Evolutionary conservation across 352 stramenopile genomes (phyloP), one percentile per base, ranked within the genome.

Genomic region (Phytopythium aichiense): DNA sequence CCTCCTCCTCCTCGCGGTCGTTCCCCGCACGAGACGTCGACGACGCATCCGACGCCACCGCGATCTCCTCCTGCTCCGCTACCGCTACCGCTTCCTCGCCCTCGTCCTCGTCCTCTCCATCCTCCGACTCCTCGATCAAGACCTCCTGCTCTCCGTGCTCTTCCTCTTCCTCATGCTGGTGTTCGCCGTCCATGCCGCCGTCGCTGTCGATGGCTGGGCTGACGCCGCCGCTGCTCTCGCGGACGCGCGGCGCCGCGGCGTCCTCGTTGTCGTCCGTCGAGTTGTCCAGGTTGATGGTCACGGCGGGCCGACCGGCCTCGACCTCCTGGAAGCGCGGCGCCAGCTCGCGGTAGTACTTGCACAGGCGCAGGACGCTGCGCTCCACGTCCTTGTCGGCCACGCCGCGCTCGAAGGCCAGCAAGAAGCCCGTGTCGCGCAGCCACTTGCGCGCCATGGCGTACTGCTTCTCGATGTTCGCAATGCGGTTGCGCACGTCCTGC

Each of bases 281-380:
- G 35, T 58, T 55, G 37, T 61, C 49, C 38, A 55, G 7, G 18
- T 51, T 35, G 56, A 60, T 61, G n/a, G 23, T 58, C 25, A 68
- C 30, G 13, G 23, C 54, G 2, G 43, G 48, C 23, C 11, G 16
- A 6, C 12, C 28, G 5, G 28, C 51, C 28, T 56, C 40, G 23
- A 30, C 49, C 7, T 48, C 54, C 31, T 12, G 8, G 18, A 60
- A 60, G 4, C 18, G 13, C 25, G 55, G 55, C 51, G 38, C 13
- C 7, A 83, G 61, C 40, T 73, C 49, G 43, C 59, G 66, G 59
- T 78, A 83, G n/a, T 67, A 43, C 33, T 64, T 64, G 58, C 66
- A 80, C 13, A 74, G 33, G 42, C 60, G 56, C 13, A 60, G 37
- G 54, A 73, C 64, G 18, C 65, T 51, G n/a, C 31, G 28, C 30